Evolutionary conservation across 1,139 yeast genomes (phyloP).

Genomic region (Yamadazyma siamensis): DNA sequence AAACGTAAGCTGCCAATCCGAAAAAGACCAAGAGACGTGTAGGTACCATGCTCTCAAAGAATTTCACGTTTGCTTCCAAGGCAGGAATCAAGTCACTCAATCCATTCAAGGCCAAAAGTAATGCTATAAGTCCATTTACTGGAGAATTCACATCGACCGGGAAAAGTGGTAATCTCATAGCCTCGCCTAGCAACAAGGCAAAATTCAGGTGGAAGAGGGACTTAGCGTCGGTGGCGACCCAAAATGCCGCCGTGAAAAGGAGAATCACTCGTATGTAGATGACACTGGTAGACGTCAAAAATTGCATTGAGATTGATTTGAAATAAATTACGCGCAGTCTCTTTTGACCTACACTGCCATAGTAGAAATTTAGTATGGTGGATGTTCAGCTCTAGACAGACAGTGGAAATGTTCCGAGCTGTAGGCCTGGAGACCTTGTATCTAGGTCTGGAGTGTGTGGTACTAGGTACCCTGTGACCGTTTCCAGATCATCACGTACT

Average conservation of each 20-base stretch:
- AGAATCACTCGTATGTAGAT: slow-evolving; percentile 47
- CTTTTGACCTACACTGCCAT: no score
- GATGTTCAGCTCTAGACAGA: no score
- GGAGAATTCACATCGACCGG: slow-evolving; percentile 45
- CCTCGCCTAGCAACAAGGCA: slow-evolving; percentile 52
- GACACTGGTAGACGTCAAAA: slow-evolving; percentile 51
- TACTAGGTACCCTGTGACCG: no score
- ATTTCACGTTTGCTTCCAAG: slow-evolving; percentile 49
- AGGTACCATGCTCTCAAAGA: slow-evolving; percentile 70
- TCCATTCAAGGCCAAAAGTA: slow-evolving; percentile 43
- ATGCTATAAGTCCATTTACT: slow-evolving; percentile 48
- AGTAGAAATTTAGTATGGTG: no score
- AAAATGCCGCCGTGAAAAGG: slow-evolving; percentile 47
- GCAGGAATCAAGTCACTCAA: slow-evolving; percentile 58
- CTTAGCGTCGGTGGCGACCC: slow-evolving; percentile 59
- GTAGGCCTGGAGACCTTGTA: no score
- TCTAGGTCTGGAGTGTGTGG: no score
- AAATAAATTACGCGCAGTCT: no score
- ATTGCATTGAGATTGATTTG: slow-evolving; percentile 53
- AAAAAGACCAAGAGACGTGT: slow-evolving; percentile 59
- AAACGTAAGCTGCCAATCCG: slow-evolving; percentile 42
- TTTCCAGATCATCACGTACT: no score
- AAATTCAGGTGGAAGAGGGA: slow-evolving; percentile 41
- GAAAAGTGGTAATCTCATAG: slow-evolving; percentile 51
- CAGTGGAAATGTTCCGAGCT: no score